phyloP scores from a whole-genome alignment of 1,139 yeast genomes.

The Spathaspora sp. region DNA sequence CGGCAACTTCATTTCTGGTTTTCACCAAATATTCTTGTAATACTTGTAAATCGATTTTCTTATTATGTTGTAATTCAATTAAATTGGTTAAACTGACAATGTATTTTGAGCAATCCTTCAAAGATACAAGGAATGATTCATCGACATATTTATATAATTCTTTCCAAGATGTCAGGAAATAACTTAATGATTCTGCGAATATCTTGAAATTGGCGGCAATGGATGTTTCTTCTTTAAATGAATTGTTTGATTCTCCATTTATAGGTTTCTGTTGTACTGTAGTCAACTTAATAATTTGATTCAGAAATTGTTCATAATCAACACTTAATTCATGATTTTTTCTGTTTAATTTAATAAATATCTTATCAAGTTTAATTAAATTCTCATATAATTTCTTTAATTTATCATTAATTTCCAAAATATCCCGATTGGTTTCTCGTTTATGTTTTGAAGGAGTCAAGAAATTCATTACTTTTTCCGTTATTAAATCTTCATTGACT shows the following conservation, averaged over 20 bases:
- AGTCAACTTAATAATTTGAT: constrained; percentile 68
- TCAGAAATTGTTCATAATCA: constrained; percentile 72
- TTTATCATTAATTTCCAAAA: constrained; percentile 78
- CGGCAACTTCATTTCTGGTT: constrained; percentile 65
- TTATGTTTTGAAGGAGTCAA: constrained; percentile 72
- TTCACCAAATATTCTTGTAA: constrained; percentile 74
- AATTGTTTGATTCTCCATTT: constrained; percentile 5
- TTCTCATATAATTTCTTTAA: constrained; percentile 84
- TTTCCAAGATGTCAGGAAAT: constrained; percentile 45
- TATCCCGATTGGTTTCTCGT: constrained; percentile 72
- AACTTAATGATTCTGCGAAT: constrained; percentile 49
- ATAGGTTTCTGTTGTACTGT: constrained; percentile 31
- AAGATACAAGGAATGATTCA: constrained; percentile 75
- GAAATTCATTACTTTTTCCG: constrained; percentile 91
- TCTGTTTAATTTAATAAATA: constrained; percentile 70
- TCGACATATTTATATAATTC: constrained; percentile 62
- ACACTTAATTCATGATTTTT: constrained; percentile 70
- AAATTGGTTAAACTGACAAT: constrained; percentile 72
- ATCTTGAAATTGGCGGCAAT: constrained; percentile 35
- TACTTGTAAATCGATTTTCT: constrained; percentile 87
- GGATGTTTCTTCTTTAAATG: constrained; percentile 15
- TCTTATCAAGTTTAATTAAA: constrained; percentile 71
- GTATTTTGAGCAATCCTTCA: constrained; percentile 87
- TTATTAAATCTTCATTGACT: constrained; percentile 60
- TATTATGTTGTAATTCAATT: constrained; percentile 84